Conservation (phyloP, 495 filamentous ascomycete genomes). For the Tuber magnatum region DNA sequence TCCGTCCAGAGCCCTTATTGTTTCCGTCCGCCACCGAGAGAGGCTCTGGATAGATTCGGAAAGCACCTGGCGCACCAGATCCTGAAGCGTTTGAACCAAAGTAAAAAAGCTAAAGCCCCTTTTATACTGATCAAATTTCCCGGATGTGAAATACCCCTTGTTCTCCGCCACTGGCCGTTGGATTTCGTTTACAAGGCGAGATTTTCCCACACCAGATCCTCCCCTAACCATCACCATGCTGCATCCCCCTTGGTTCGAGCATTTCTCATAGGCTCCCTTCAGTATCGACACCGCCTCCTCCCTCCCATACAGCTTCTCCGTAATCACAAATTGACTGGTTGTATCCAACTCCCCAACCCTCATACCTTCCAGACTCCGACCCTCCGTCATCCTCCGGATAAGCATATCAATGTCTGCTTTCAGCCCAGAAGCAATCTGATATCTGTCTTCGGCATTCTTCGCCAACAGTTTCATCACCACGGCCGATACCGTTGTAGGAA, state of each 20-base stretch:
- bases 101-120: constrained; percentile 39
- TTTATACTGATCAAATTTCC: constrained; percentile 41
- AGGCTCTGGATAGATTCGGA: constrained; percentile 37
- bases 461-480: constrained; percentile 66
- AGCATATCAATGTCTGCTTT: constrained; percentile 60
- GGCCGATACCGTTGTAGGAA: constrained; percentile 58
- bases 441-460: constrained; percentile 63
- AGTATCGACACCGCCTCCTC: constrained; percentile 35
- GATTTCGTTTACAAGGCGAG: constrained; percentile 39
- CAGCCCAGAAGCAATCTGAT: constrained; percentile 62
- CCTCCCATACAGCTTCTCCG: constrained; percentile 39
- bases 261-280: constrained; percentile 33
- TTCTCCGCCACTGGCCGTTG: constrained; percentile 41
- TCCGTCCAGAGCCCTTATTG: constrained; percentile 39
- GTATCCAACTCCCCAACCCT: constrained; percentile 40
- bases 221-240: constrained; percentile 38
- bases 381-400: constrained; percentile 54
- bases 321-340: constrained; percentile 39
- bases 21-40: constrained; percentile 39
- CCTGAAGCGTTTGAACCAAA: constrained; percentile 39
- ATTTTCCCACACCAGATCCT: constrained; percentile 38
- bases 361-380: constrained; percentile 42
- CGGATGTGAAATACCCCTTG: constrained; percentile 39
- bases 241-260: constrained; percentile 34
- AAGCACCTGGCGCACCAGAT: constrained; percentile 40